These are phyloP conservation scores for Tolypocladium ophioglossoides DNA, from an alignment of 2,329 filamentous ascomycete species.

Conservation along the genomic window DNA sequence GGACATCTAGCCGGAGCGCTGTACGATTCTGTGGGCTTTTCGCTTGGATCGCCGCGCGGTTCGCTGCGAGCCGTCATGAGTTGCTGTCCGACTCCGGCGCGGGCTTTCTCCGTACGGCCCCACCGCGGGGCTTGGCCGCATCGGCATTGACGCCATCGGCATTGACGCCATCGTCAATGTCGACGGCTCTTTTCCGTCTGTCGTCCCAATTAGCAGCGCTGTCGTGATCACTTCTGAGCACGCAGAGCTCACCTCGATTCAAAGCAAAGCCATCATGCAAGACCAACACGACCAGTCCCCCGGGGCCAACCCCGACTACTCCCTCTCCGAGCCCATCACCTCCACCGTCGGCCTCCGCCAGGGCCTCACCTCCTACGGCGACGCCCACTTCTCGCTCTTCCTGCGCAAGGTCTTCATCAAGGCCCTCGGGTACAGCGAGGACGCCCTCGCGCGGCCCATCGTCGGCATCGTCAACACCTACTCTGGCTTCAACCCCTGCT, in stretches of 20 bases:
- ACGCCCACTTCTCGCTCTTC: slow-evolving; percentile 65
- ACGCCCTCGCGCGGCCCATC: slow-evolving; percentile 58
- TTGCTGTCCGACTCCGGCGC: neutral
- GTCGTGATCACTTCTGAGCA: neutral
- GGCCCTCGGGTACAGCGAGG: slow-evolving; percentile 62
- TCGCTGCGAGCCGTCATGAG: neutral
- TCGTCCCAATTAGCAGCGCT: too few relatives aligned
- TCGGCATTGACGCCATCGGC: neutral
- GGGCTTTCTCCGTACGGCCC: neutral
- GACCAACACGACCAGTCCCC: neutral
- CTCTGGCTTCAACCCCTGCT: slow-evolving; percentile 65
- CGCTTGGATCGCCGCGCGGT: too few relatives aligned
- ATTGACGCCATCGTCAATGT: too few relatives aligned
- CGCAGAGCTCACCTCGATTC: neutral
- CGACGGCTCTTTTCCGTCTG: too few relatives aligned
- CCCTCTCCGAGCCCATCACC: slow-evolving; percentile 48
- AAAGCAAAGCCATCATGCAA: neutral
- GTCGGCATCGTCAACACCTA: slow-evolving; percentile 67
- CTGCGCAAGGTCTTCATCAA: slow-evolving; percentile 71
- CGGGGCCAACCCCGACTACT: slow-evolving; percentile 39
- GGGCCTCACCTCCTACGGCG: slow-evolving; percentile 58
- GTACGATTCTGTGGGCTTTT: too few relatives aligned
- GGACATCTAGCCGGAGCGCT: slow-evolving; percentile 28
- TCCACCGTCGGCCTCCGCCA: slow-evolving; percentile 45
- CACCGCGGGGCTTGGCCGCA: neutral